A percentile compares a stretch with the other conserved stretches of the same genome.
Conservation (phyloP, 1,284 basidiomycete species). For the Moesziomyces aphidis region DNA sequence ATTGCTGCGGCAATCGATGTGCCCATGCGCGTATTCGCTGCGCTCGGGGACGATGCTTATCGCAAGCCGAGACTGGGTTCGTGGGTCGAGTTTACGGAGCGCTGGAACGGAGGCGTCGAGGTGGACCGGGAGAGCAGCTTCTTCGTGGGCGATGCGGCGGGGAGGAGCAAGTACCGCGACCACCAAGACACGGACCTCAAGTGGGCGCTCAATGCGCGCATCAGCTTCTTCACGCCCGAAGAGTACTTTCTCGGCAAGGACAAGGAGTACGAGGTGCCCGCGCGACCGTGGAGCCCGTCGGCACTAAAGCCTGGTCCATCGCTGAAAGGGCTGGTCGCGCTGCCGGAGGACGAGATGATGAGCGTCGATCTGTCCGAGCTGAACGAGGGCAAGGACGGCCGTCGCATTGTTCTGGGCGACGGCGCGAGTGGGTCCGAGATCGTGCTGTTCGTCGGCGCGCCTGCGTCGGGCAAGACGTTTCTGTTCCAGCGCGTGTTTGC, state of each 20-base stretch:
- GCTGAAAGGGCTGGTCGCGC: slow-evolving; percentile 16
- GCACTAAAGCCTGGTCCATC: background rate
- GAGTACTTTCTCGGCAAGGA: slow-evolving; percentile 53
- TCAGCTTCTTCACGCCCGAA: slow-evolving; percentile 63
- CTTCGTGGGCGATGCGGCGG: slow-evolving; percentile 66
- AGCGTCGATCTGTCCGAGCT: slow-evolving; percentile 12
- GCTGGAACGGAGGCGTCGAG: slow-evolving; percentile 28
- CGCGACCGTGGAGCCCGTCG: slow-evolving; percentile 26
- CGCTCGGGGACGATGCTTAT: slow-evolving; percentile 53
- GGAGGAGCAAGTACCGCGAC: slow-evolving; percentile 43
- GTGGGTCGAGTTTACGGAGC: slow-evolving; percentile 35
- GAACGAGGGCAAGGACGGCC: background rate
- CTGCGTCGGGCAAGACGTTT: slow-evolving; percentile 86
- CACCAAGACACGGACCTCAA: slow-evolving; percentile 64
- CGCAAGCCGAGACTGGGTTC: slow-evolving; percentile 59
- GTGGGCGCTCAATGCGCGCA: slow-evolving; percentile 62
- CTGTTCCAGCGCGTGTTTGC: slow-evolving; percentile 80
- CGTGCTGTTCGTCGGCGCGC: slow-evolving; percentile 87
- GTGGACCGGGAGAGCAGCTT: slow-evolving; percentile 45
- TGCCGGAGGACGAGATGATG: slow-evolving; percentile 22
- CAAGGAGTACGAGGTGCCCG: slow-evolving; percentile 27
- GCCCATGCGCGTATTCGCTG: slow-evolving; percentile 54
- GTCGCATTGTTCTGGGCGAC: slow-evolving; percentile 5
- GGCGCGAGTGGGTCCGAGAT: slow-evolving; percentile 69
- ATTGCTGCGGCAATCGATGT: slow-evolving; percentile 47